phyloP scores from a whole-genome alignment of 78 protist genomes.

The Dictyostelium purpureum region DNA sequence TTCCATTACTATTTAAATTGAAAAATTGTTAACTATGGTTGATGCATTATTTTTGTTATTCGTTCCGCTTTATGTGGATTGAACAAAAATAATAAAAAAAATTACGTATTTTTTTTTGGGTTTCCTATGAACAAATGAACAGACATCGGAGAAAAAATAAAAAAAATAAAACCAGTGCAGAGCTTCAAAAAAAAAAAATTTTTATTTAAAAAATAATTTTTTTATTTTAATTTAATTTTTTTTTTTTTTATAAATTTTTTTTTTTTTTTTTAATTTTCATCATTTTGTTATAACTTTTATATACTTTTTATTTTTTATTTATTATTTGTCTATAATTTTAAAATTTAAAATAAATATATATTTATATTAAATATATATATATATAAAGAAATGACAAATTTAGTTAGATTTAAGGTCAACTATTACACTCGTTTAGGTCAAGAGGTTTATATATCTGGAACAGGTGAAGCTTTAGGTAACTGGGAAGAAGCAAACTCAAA shows the following conservation, averaged over 20 bases:
- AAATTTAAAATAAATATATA: not conserved
- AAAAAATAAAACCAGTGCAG: too few relatives aligned
- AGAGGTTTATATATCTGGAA: constrained; percentile 42
- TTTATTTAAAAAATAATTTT: too few relatives aligned
- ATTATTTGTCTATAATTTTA: not conserved
- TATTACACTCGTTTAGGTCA: constrained; percentile 72
- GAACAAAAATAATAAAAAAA: not conserved
- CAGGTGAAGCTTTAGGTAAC: constrained; percentile 21
- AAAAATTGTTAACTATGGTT: not conserved
- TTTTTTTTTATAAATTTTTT: not conserved
- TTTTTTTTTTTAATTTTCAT: not conserved
- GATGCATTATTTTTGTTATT: not conserved
- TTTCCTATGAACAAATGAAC: not conserved
- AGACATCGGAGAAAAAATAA: too few relatives aligned
- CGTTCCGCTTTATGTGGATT: not conserved
- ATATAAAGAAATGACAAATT: not conserved
- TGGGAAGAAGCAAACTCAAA: constrained; percentile 35
- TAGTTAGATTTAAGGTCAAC: constrained; percentile 62
- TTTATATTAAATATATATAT: not conserved
- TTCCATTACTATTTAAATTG: not conserved
- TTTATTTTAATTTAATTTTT: too few relatives aligned
- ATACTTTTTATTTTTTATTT: not conserved
- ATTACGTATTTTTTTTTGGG: not conserved
- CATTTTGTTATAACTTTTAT: not conserved
- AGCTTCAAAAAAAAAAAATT: not conserved